Evolutionary conservation across 768 basidiomycete genomes (phyloP), one percentile per base, ranked within the genome.

Genomic region (Hypholoma sublateritium): DNA sequence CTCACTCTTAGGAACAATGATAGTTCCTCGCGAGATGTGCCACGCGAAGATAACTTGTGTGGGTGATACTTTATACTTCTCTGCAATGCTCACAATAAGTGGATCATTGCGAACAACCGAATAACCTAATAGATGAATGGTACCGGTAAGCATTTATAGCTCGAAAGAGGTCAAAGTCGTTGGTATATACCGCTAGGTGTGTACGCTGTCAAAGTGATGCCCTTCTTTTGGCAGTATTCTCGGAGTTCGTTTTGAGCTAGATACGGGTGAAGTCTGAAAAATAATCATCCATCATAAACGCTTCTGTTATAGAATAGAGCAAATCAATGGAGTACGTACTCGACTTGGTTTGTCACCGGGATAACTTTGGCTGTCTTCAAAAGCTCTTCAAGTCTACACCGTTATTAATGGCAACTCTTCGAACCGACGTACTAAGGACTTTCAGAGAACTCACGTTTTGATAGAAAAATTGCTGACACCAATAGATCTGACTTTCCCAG

Each of bases 381-480:
- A 8, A 81, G 69, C 34, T 75, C 62, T 32, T 77, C 72, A 9
- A 79, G 68, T 8, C 76, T 78, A 48, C 24, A 17, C 13, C 45
- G 21, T 14, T 13, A 24, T 32, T 32, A 32, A 32, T n/a, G 19
- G 50, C 24, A 17, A 28, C 41, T 17, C n/a, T 16, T 22, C 2
- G 8, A 28, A 8, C 8, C 42, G 42, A 1, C 28, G 7, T 17
- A 42, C 17, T 19, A n/a, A n/a, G n/a, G 5, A 17, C 37, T 4
- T 34, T 4, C 13, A 12, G 1, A 21, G 21, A n/a, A 43, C 60
- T 42, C 53, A 83, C 80, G 74, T 83, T 61, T 83, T 81, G 55
- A 83, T 69, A 4, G 80, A 82, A 62, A 85, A 85, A 65, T 86
- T 86, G 65, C 80, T 81, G 45, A 86, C 81, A 0, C 84, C 83